Conservation (phyloP, 2,329 filamentous ascomycete genomes). For the Beauveria sp. region DNA sequence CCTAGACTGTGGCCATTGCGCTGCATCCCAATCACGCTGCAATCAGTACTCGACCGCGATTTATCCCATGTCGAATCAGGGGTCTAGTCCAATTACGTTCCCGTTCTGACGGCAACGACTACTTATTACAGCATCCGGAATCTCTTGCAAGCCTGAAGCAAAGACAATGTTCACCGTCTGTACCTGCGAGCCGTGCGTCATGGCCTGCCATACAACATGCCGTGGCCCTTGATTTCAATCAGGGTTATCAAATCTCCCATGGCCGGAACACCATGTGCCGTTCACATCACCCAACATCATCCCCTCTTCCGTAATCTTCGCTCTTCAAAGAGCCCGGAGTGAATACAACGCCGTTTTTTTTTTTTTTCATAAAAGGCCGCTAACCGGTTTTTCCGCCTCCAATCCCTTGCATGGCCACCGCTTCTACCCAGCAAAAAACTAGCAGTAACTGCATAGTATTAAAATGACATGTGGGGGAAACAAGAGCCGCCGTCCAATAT, state of each 20-base stretch:
- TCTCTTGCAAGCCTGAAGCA: neutral
- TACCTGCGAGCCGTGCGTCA: neutral
- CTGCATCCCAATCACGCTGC: neutral
- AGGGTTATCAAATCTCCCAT: neutral
- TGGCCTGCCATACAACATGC: neutral
- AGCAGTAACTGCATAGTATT: neutral
- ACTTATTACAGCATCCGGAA: too few species aligned
- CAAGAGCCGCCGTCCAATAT: neutral
- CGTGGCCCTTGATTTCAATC: neutral
- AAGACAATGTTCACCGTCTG: neutral
- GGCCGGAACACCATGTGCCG: neutral
- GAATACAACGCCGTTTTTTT: too few species aligned
- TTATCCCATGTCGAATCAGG: neutral
- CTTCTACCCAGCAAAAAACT: neutral
- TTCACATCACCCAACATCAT: neutral
- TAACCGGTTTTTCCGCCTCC: too few species aligned
- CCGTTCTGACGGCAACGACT: neutral
- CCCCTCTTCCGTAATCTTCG: neutral
- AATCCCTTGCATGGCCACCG: constrained; percentile 7
- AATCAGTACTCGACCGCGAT: too few species aligned
- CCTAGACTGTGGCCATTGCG: neutral
- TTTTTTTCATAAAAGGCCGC: too few species aligned
- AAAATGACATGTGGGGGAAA: neutral
- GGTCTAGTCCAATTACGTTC: neutral
- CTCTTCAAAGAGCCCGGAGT: neutral